These are phyloP conservation scores for Mycena galericulata DNA, from an alignment of 768 basidiomycete genomes.

Conservation along the genomic window DNA sequence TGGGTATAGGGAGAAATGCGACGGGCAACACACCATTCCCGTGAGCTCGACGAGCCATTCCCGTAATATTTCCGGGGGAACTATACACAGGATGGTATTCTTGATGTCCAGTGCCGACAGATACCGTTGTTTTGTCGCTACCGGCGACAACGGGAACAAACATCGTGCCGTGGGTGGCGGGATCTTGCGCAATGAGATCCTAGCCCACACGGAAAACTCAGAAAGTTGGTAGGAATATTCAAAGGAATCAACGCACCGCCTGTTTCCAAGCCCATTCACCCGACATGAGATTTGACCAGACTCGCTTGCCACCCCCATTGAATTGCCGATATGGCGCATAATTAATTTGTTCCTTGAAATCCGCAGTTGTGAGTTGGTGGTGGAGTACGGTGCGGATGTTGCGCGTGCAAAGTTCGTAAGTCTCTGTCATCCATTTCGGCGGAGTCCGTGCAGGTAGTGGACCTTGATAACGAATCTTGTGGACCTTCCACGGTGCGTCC, in stretches of 20 bases:
- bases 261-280: slow-evolving; percentile 49
- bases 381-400: not conserved
- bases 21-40: slow-evolving; percentile 10
- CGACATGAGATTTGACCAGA: slow-evolving; percentile 49
- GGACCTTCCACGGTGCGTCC: slow-evolving; percentile 9
- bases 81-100: slow-evolving; percentile 43
- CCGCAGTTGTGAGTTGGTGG: slow-evolving; percentile 32
- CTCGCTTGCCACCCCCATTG: slow-evolving; percentile 26
- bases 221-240: not conserved
- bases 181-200: slow-evolving; percentile 4
- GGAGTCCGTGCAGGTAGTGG: slow-evolving; percentile 2
- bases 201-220: too few relatives aligned
- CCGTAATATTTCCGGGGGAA: slow-evolving; percentile 32
- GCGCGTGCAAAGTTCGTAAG: slow-evolving; percentile 3
- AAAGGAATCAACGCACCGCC: slow-evolving; percentile 41
- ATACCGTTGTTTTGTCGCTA: slow-evolving; percentile 43
- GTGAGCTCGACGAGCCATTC: not conserved
- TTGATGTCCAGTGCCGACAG: slow-evolving; percentile 28
- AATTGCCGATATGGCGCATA: slow-evolving; percentile 40
- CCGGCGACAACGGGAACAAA: slow-evolving; percentile 40
- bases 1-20: slow-evolving; percentile 7
- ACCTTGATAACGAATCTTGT: slow-evolving; percentile 9
- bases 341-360: slow-evolving; percentile 38
- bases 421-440: slow-evolving; percentile 14
- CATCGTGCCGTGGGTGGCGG: slow-evolving; percentile 22